Base-by-base conservation (phyloP, 345 rosid species). In the Trapa incisa region DNA sequence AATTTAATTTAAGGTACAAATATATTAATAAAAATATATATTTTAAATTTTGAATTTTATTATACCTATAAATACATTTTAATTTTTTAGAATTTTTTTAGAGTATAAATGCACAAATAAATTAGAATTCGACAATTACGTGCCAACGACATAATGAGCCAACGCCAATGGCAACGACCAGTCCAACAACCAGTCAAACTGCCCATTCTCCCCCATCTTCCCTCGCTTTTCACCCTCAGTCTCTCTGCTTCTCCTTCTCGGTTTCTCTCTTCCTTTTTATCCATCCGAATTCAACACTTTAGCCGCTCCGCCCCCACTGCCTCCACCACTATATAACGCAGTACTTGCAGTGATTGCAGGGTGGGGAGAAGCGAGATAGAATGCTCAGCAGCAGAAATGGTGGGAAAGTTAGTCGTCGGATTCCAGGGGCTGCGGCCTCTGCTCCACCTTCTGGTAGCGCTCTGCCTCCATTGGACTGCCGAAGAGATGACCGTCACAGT, bases 401-500 rank as follows among this genome's bases (percentile, higher is more conserved):
- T 7, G 60, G 37, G 52, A 58, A 58, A 58, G 63, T 58, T 58
- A 32, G 37, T 35, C 3, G 66, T 4, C 7, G 84, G 80, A 45
- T 61, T 79, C 36, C 50, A 50, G 74, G 85, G 70, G 61, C 64
- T 84, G 69, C 81, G 80, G 75, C 85, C 82, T 5, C 70, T 84
- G 62, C 64, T 76, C 36, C 85, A 81, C 72, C 73, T 84, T 68
- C 65, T 84, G 67, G 35, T 84, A 42, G 80, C 85, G 7, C 74
- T 84, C 4, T 77, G 75, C 79, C 42, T 81, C 53, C 85, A 84
- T 65, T 84, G 87, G 87, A 65, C 72, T 3, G 87, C 83, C 1
- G 83, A 84, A 77, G 79, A 74, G 65, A 84, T 84, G 87, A 81
- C 87, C 9, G 87, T 81, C 63, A 77, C 87, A 14, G 82, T 84